Base-by-base conservation (phyloP, 2,329 filamentous ascomycete genomes). In the Stromatinia cepivora region DNA sequence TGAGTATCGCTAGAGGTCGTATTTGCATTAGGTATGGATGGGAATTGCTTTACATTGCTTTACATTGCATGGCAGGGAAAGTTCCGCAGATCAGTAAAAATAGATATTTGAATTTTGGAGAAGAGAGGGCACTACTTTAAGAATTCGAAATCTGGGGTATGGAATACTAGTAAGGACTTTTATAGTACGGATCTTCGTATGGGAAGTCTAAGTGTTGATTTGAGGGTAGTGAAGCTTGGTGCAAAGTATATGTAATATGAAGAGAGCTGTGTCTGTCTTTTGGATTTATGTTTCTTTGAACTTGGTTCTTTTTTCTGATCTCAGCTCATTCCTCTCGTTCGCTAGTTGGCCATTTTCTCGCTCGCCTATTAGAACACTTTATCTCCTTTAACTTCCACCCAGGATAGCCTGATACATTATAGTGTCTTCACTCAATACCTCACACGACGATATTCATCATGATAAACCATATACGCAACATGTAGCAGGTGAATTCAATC, bases 381-480 rank as follows among this genome's bases (percentile, higher is more conserved):
- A 25, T 39, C 54, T 25, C 6, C 22, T 36, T 17, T 15, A 17
- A 9, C 54, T 39, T n/a, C 25, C 20, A 9, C 28, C 20, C 11
- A 25, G 34, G 9, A 39, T 13, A 57, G 13, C 20, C n/a, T n/a
- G 1, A 17, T 4, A 15, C 22, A 1, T 22, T n/a, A 56, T 56
- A 22, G 39, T 57, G 54, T n/a, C 54, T 57, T 57, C 54, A 25
- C 11, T 39, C 11, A n/a, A 39, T 25, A 57, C 31, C 31, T 36
- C 31, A 3, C 22, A 50, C 15, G 65, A 67, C 31, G 54, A 61
- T 25, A 31, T 42, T 0, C 31, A 67, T 36, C 65, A 50, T 28
- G 54, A 67, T 15, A 67, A 67, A 50, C 42, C 53, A 13, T 52
- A 48, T 25, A 34, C 22, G 7, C 42, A 67, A 52, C 42, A 59